These are phyloP conservation scores for Fusarium illudens DNA, from an alignment of 2,329 filamentous ascomycete species.

Conservation along the genomic window DNA sequence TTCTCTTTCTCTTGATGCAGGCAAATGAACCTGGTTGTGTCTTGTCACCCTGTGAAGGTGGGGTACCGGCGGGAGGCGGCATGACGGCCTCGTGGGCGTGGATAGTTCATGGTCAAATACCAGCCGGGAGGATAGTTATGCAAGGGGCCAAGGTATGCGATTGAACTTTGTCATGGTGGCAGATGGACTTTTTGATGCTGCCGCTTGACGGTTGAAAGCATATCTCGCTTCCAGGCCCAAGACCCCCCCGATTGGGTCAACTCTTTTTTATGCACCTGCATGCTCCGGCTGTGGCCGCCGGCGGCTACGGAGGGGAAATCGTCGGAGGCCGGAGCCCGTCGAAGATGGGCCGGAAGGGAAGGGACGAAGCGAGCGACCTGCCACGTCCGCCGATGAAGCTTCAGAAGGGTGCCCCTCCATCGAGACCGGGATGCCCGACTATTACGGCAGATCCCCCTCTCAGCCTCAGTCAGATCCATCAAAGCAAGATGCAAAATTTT, in stretches of 20 bases:
- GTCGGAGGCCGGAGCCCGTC: neutral
- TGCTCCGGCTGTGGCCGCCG: constrained; percentile 4
- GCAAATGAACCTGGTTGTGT: constrained; percentile 6
- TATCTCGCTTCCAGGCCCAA: neutral
- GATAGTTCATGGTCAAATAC: constrained; percentile 26
- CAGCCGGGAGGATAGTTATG: constrained; percentile 27
- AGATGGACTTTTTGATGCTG: neutral
- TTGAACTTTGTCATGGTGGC: constrained; percentile 3
- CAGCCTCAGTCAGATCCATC: neutral
- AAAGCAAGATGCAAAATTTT: constrained; percentile 11
- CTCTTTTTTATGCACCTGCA: constrained; percentile 7
- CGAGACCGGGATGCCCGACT: neutral
- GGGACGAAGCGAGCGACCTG: too few species aligned
- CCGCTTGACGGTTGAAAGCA: constrained; percentile 10
- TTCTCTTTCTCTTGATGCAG: neutral
- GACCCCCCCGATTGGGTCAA: constrained; percentile 7
- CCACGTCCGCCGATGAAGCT: neutral
- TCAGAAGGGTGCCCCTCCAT: neutral
- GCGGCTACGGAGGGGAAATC: constrained; percentile 2
- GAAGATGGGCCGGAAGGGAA: neutral
- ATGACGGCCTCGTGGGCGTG: constrained; percentile 28
- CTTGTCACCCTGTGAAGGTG: constrained; percentile 18
- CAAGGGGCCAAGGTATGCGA: constrained; percentile 24
- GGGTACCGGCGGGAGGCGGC: constrained; percentile 20
- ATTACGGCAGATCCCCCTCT: constrained; percentile 13